Percentiles rank a stretch among this genome's conserved stretches.
Conservation (phyloP, 2,329 filamentous ascomycete genomes). For the Hypomyces rosellus region DNA sequence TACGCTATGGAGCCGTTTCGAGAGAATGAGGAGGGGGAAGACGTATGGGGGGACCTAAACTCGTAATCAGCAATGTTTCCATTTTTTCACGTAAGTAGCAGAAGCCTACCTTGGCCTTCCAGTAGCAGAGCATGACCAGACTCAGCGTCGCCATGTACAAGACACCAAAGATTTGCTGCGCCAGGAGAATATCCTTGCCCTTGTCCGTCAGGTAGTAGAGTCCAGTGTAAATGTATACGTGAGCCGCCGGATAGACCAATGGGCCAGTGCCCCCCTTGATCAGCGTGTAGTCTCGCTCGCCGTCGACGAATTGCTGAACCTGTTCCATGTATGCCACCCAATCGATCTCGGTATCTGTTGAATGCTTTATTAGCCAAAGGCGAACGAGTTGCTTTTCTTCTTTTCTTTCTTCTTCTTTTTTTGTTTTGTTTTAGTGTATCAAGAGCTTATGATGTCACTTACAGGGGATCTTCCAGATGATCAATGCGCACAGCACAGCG, state of each 20-base stretch:
- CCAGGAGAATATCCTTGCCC: slow-evolving; percentile 68
- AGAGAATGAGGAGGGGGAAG: slow-evolving; percentile 77
- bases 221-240: slow-evolving; percentile 82
- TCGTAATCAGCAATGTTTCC: not conserved
- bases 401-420: no score
- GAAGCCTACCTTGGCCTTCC: slow-evolving; percentile 55
- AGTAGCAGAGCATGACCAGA: slow-evolving; percentile 78
- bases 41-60: slow-evolving; percentile 76
- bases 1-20: slow-evolving; percentile 89
- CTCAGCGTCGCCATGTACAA: slow-evolving; percentile 72
- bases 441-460: slow-evolving; percentile 28
- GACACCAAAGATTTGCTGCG: slow-evolving; percentile 76
- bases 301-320: slow-evolving; percentile 67
- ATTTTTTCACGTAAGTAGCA: not conserved
- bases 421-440: no score
- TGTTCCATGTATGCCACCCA: slow-evolving; percentile 98
- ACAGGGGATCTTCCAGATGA: slow-evolving; percentile 84
- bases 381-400: not conserved
- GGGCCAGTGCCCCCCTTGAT: slow-evolving; percentile 88
- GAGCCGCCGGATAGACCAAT: slow-evolving; percentile 87
- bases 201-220: slow-evolving; percentile 73
- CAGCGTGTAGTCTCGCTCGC: slow-evolving; percentile 81
- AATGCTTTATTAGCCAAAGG: no score
- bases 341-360: slow-evolving; percentile 90
- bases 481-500: slow-evolving; percentile 60